Conservation (phyloP, 2,329 filamentous ascomycete species). For the Fusarium secorum region DNA sequence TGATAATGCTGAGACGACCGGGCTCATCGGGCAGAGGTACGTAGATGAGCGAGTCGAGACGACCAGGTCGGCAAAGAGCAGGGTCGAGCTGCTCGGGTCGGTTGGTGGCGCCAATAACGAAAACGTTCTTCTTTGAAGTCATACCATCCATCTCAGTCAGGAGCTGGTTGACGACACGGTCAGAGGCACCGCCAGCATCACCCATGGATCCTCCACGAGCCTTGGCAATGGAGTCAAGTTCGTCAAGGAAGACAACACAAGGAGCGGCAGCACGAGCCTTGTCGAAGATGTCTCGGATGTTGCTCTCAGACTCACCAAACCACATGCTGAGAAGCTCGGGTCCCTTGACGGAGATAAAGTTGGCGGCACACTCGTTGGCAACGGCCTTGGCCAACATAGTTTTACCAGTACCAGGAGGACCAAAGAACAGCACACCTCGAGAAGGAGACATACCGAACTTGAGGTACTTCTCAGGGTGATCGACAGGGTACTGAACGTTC, state of each 20-base stretch:
- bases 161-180: slow-evolving; percentile 99
- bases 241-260: slow-evolving; percentile 98
- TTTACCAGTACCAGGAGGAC: slow-evolving; percentile 99
- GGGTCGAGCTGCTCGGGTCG: slow-evolving; percentile 98
- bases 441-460: slow-evolving; percentile 99
- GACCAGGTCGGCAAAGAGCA: slow-evolving; percentile 95
- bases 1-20: slow-evolving; percentile 88
- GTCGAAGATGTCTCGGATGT: slow-evolving; percentile 99
- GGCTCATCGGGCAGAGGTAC: slow-evolving; percentile 93
- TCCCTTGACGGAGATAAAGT: slow-evolving; percentile 99
- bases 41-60: slow-evolving; percentile 98
- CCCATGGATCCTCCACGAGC: slow-evolving; percentile 96
- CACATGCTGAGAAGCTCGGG: slow-evolving; percentile 99
- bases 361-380: slow-evolving; percentile 98
- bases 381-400: slow-evolving; percentile 99
- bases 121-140: slow-evolving; percentile 99
- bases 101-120: slow-evolving; percentile 99
- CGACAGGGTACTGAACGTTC: slow-evolving; percentile 97
- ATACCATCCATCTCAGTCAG: slow-evolving; percentile 99
- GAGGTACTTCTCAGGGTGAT: slow-evolving; percentile 99
- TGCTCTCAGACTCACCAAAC: slow-evolving; percentile 99
- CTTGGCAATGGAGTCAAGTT: slow-evolving; percentile 99
- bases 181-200: slow-evolving; percentile 96
- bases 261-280: slow-evolving; percentile 98
- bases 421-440: slow-evolving; percentile 98